Conservation (phyloP, 805 yeast genomes). For the Lipomyces starkeyi region DNA sequence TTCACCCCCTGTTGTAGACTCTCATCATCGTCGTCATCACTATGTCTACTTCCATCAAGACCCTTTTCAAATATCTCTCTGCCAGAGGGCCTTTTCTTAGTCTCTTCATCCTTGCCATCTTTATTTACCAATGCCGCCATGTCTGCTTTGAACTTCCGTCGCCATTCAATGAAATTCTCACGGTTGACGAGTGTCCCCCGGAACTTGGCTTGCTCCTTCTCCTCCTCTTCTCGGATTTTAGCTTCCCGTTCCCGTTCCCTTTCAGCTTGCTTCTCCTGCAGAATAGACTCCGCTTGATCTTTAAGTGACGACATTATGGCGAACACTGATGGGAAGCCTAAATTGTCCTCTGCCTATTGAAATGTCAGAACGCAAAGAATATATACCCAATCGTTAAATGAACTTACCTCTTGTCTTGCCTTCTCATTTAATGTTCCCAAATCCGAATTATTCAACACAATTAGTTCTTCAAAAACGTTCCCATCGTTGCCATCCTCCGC, state of each 20-base stretch:
- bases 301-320: constrained; percentile 77
- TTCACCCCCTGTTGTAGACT: constrained; percentile 11
- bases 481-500: constrained; percentile 58
- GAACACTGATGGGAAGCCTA: constrained; percentile 93
- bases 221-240: constrained; percentile 67
- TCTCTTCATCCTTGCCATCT: constrained; percentile 40
- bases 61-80: constrained; percentile 90
- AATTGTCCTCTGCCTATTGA: constrained; percentile 64
- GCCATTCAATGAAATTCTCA: constrained; percentile 78
- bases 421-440: constrained; percentile 37
- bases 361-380: neutral
- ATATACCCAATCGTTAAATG: neutral
- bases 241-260: constrained; percentile 65
- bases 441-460: constrained; percentile 46
- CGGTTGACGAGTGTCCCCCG: constrained; percentile 86
- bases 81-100: constrained; percentile 76
- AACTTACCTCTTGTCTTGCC: constrained; percentile 40
- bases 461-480: constrained; percentile 54
- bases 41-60: constrained; percentile 73
- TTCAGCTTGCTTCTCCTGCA: constrained; percentile 60
- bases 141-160: constrained; percentile 70
- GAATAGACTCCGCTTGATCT: constrained; percentile 76
- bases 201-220: constrained; percentile 86
- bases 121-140: constrained; percentile 61
- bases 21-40: constrained; percentile 51